phyloP scores from a whole-genome alignment of 305 asterid species.

The Fraxinus latifolia region DNA sequence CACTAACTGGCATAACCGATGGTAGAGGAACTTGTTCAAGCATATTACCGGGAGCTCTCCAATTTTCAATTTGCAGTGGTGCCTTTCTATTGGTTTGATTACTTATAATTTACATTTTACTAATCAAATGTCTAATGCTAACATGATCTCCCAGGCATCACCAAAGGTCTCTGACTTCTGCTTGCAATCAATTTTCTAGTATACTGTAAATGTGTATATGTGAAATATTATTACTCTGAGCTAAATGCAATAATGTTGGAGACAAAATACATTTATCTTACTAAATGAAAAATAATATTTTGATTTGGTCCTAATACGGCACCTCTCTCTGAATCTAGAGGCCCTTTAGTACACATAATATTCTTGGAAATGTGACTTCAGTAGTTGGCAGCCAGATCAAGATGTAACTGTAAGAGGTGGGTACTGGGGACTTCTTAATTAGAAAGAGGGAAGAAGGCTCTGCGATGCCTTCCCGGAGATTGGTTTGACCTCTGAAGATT shows the following conservation, averaged over 20 bases:
- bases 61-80: background rate
- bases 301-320: background rate
- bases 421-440: constrained; percentile 1
- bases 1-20: background rate
- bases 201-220: background rate
- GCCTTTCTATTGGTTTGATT: background rate
- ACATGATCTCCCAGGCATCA: background rate
- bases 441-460: background rate
- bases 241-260: background rate
- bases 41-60: background rate
- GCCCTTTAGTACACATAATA: background rate
- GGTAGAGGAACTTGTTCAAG: background rate
- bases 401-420: background rate
- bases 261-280: background rate
- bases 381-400: background rate
- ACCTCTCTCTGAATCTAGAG: background rate
- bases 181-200: background rate
- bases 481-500: background rate
- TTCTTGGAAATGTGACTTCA: background rate
- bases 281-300: background rate
- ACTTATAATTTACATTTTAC: background rate
- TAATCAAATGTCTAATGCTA: background rate
- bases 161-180: background rate
- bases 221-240: background rate
- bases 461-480: background rate